phyloP scores from a whole-genome alignment of 2,329 filamentous ascomycete genomes.

The Nigrospora osmanthi region DNA sequence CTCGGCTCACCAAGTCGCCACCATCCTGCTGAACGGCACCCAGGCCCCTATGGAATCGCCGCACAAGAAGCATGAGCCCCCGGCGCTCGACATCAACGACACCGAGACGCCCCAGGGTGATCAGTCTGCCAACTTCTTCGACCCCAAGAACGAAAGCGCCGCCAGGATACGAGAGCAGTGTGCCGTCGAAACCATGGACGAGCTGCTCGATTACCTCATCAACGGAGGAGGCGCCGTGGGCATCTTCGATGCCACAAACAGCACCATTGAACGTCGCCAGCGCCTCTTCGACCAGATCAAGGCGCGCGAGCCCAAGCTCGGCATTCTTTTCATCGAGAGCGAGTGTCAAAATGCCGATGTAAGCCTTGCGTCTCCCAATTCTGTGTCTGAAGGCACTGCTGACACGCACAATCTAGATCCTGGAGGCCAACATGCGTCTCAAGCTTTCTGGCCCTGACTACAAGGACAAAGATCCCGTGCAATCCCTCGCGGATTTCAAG shows the following conservation, averaged over 20 bases:
- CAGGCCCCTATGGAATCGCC: slow-evolving; percentile 21
- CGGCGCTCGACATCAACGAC: slow-evolving; percentile 26
- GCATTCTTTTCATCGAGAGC: slow-evolving; percentile 92
- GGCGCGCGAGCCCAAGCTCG: slow-evolving; percentile 74
- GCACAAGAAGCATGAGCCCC: slow-evolving; percentile 27
- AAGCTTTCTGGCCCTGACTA: slow-evolving; percentile 97
- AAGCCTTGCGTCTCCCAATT: slow-evolving; percentile 10
- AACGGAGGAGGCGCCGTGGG: slow-evolving; percentile 78
- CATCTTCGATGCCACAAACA: slow-evolving; percentile 96
- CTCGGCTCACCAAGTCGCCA: slow-evolving; percentile 43
- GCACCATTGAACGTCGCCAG: slow-evolving; percentile 78
- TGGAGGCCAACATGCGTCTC: slow-evolving; percentile 94
- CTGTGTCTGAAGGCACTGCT: not conserved
- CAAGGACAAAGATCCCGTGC: slow-evolving; percentile 80
- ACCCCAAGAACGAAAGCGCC: slow-evolving; percentile 78
- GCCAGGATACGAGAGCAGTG: slow-evolving; percentile 83
- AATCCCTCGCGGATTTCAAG: slow-evolving; percentile 85
- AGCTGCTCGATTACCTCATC: slow-evolving; percentile 84
- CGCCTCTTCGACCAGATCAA: slow-evolving; percentile 79
- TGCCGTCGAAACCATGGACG: slow-evolving; percentile 85
- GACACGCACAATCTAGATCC: slow-evolving; percentile 38
- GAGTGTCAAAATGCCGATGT: slow-evolving; percentile 75
- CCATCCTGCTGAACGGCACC: slow-evolving; percentile 50
- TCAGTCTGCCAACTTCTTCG: slow-evolving; percentile 89
- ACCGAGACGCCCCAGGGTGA: slow-evolving; percentile 49